Evolutionary conservation across 345 rosid species (phyloP).

Genomic region (Cardamine occulta): DNA sequence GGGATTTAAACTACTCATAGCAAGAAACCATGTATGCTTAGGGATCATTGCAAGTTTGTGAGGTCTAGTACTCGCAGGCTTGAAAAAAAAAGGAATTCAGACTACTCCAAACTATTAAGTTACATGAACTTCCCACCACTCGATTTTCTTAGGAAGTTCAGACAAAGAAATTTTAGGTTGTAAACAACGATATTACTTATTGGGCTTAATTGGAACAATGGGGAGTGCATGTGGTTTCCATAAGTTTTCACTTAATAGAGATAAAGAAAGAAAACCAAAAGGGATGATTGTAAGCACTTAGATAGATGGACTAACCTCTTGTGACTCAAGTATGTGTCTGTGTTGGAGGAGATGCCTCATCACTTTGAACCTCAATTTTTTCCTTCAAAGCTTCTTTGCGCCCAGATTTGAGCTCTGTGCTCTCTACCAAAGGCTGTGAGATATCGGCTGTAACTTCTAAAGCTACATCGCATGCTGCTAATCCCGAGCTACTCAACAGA

Average conservation of each 20-base stretch:
- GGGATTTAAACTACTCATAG: background rate
- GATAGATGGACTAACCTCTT: conserved; percentile 58
- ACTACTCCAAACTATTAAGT: background rate
- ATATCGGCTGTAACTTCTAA: conserved; percentile 36
- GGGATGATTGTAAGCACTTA: background rate
- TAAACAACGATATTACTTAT: background rate
- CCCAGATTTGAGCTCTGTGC: conserved; percentile 42
- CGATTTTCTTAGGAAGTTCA: background rate
- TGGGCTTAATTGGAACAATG: background rate
- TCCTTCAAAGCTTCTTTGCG: conserved; percentile 48
- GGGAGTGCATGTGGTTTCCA: conserved; percentile 4
- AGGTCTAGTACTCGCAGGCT: background rate
- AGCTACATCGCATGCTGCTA: conserved; percentile 45
- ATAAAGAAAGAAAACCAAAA: conserved; percentile 14
- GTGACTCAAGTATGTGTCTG: conserved; percentile 47
- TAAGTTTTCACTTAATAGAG: conserved; percentile 4
- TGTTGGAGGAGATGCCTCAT: conserved; percentile 49
- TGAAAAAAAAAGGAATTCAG: background rate
- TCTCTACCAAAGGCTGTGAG: conserved; percentile 45
- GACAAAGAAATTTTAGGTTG: background rate
- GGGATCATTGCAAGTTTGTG: conserved; percentile 10
- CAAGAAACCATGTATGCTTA: conserved; percentile 5
- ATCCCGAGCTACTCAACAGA: conserved; percentile 41
- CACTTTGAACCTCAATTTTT: conserved; percentile 51
- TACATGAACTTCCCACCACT: background rate